Evolutionary conservation across 208 protist genomes (phyloP).

Genomic region (Leishmania gerbilli): DNA sequence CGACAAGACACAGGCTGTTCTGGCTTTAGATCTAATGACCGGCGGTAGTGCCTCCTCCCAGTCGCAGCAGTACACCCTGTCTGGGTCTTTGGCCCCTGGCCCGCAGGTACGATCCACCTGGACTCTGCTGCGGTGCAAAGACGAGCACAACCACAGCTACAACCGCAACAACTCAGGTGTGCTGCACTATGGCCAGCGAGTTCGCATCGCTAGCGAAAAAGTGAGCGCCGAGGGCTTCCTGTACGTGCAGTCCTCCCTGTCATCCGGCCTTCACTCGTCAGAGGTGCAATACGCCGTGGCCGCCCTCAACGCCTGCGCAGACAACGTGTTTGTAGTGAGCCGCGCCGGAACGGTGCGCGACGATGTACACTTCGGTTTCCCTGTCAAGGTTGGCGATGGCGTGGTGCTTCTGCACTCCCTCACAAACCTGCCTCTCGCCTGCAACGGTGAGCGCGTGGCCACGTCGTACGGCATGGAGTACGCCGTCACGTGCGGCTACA

Average conservation of each 20-base stretch:
- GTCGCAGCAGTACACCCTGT: conserved; percentile 7
- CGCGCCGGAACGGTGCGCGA: conserved; percentile 47
- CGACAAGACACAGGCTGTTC: conserved; percentile 39
- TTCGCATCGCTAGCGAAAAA: conserved; percentile 77
- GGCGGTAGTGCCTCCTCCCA: background rate
- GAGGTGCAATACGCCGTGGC: conserved; percentile 52
- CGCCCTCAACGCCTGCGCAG: conserved; percentile 45
- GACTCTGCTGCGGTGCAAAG: conserved; percentile 61
- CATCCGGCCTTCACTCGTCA: conserved; percentile 42
- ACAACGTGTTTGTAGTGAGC: conserved; percentile 77
- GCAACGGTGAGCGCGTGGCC: conserved; percentile 26
- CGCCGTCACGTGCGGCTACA: conserved; percentile 63
- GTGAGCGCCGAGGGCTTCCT: conserved; percentile 57
- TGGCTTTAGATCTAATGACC: conserved; percentile 59
- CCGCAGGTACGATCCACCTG: conserved; percentile 75
- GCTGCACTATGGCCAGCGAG: conserved; percentile 88
- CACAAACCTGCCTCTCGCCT: conserved; percentile 70
- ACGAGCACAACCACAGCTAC: conserved; percentile 79
- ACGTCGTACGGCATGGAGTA: conserved; percentile 75
- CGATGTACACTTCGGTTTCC: conserved; percentile 52
- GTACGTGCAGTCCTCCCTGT: conserved; percentile 68
- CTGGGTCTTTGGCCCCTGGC: conserved; percentile 25
- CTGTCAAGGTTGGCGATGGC: conserved; percentile 67
- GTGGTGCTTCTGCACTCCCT: conserved; percentile 76
- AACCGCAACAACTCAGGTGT: conserved; percentile 43